Conservation (phyloP, 441 rosid genomes). For the Gossypium aridum region DNA sequence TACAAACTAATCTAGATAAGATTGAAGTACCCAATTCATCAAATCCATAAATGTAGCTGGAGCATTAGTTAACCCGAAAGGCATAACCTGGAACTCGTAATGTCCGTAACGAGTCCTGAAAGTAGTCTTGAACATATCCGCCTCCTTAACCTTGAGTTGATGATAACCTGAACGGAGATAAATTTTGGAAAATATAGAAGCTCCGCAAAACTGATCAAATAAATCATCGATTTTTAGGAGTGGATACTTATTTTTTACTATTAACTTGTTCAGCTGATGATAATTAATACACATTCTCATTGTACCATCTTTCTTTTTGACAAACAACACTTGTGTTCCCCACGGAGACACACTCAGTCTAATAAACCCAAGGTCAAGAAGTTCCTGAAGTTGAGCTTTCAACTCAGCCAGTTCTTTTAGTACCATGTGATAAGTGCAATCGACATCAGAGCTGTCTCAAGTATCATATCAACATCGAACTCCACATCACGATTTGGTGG, state of each 20-base stretch:
- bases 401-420: background rate
- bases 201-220: background rate
- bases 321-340: background rate
- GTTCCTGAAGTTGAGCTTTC: background rate
- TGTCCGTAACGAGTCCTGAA: background rate
- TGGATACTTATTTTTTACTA: background rate
- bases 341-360: background rate
- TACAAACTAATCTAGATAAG: too few species aligned
- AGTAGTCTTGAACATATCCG: background rate
- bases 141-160: background rate
- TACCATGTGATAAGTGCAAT: background rate
- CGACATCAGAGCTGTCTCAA: background rate
- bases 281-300: background rate
- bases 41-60: too few species aligned
- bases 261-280: background rate
- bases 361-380: background rate
- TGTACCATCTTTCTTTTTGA: too few species aligned
- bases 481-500: background rate
- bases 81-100: background rate
- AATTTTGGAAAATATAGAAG: background rate
- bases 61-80: background rate
- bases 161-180: too few species aligned
- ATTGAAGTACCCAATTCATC: too few species aligned
- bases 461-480: background rate
- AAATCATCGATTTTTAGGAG: background rate